Evolutionary conservation across 768 basidiomycete species (phyloP).

Genomic region (Phylloporus scabripes): DNA sequence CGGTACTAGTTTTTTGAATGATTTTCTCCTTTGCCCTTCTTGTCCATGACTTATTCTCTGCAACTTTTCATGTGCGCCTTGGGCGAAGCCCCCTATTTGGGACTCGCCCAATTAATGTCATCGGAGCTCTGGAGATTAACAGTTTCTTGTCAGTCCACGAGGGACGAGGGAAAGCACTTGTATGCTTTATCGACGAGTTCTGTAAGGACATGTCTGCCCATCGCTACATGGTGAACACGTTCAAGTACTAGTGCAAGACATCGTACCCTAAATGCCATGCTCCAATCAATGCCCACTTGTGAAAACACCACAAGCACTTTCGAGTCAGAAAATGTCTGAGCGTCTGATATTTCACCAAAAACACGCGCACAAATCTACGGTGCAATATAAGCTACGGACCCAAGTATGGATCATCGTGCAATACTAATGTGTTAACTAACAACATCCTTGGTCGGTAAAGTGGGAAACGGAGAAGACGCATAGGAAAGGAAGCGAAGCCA

Average conservation of each 20-base stretch:
- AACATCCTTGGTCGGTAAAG: too few species aligned
- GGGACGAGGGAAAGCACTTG: background rate
- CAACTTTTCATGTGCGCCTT: conserved; percentile 2
- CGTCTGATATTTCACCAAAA: too few species aligned
- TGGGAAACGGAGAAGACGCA: too few species aligned
- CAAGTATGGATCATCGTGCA: too few species aligned
- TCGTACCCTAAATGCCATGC: too few species aligned
- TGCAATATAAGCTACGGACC: too few species aligned
- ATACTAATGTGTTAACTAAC: too few species aligned
- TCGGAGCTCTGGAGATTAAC: background rate
- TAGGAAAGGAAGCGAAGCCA: too few species aligned
- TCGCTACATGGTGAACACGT: background rate
- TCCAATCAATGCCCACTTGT: too few species aligned
- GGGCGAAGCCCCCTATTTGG: background rate
- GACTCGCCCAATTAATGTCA: conserved; percentile 1
- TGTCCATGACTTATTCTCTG: conserved; percentile 15
- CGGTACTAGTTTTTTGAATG: conserved; percentile 29
- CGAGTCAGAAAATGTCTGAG: background rate
- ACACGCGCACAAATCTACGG: background rate
- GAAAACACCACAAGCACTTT: background rate
- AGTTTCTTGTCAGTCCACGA: background rate
- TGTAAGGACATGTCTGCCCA: too few species aligned
- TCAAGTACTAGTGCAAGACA: too few species aligned
- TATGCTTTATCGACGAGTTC: too few species aligned
- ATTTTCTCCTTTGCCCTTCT: conserved; percentile 3